Conservation (phyloP, 176 grass and related monocot genomes). For the Oryza meridionalis region DNA sequence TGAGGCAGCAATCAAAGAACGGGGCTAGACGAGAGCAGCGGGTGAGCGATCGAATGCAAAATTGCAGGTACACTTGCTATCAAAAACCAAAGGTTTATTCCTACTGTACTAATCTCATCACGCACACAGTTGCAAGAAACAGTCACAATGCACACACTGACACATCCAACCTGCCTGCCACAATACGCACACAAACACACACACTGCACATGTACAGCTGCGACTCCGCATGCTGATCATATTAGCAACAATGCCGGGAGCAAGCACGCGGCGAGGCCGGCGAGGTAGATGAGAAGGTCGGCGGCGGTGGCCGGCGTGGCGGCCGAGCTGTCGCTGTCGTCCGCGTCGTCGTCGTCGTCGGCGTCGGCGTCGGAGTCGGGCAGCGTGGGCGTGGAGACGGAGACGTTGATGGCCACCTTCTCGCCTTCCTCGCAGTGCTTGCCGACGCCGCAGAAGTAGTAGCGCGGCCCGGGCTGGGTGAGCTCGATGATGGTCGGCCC, state of each 20-base stretch:
- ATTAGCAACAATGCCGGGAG: background rate
- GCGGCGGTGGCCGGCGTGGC: background rate
- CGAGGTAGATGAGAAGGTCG: background rate
- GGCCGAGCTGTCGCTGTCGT: background rate
- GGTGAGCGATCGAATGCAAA: background rate
- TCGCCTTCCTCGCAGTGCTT: slow-evolving; percentile 83
- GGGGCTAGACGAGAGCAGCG: no score
- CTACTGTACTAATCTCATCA: background rate
- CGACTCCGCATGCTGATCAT: background rate
- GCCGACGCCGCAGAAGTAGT: slow-evolving; percentile 81
- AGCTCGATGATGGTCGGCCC: slow-evolving; percentile 77
- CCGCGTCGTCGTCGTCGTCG: background rate
- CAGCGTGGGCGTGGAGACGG: slow-evolving; percentile 11
- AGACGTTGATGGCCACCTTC: slow-evolving; percentile 73
- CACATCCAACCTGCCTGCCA: no score
- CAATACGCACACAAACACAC: background rate
- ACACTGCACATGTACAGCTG: background rate
- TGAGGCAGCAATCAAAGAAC: no score
- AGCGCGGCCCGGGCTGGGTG: slow-evolving; percentile 51
- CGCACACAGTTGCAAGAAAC: background rate
- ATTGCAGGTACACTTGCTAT: background rate
- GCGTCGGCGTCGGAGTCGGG: background rate
- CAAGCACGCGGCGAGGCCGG: background rate
- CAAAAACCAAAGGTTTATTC: background rate
- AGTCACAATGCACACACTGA: background rate